Evolutionary conservation across 2,329 filamentous ascomycete species (phyloP), one percentile per base, ranked within the genome.

Genomic region (Leptosphaerulina australis): DNA sequence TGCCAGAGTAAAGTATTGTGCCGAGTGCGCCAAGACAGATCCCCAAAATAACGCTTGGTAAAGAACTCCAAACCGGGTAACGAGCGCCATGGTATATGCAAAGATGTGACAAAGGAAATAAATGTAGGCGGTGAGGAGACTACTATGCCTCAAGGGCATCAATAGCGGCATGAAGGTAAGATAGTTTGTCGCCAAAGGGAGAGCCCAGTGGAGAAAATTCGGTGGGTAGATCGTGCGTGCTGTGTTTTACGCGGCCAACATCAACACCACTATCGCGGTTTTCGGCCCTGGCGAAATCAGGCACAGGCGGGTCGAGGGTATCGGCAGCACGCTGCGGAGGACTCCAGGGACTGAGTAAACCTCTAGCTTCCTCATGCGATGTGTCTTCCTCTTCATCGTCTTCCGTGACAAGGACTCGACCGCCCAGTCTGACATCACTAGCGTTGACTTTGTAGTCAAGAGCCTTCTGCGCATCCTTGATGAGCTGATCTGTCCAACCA

Each of bases 401-500:
- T 55, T 93, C 88, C 0, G 82, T 79, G 2, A 82, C 79, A 3
- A 97, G 78, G 1, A 96, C 88, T 17, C 91, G 83, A 0, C 91
- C 91, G 10, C 91, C 91, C 3, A 97, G 76, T 62, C 89, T 83
- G 25, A 96, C 81, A 64, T 97, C 93, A 58, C 85, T 89, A 7
- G 88, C 83, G 22, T 83, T 82, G 20, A 97, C 90, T 50, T 83
- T 81, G 68, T 96, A 96, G 37, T 88, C 87, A 2, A 99, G 81
- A 0, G 94, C 94, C 68, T 90, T 93, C 66, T 86, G 88, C 5
- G 88, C 94, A 62, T 97, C 91, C 38, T 84, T 87, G 70, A 99
- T 96, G 34, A 99, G 81, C 56, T 89, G 87, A 68, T 99, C 93
- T 0, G 92, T 95, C 83, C 90, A 93, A 59, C 86, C 86, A 25